These are phyloP conservation scores for Hypoxylon sp. DNA, from an alignment of 2,329 filamentous ascomycete species.

Conservation along the genomic window DNA sequence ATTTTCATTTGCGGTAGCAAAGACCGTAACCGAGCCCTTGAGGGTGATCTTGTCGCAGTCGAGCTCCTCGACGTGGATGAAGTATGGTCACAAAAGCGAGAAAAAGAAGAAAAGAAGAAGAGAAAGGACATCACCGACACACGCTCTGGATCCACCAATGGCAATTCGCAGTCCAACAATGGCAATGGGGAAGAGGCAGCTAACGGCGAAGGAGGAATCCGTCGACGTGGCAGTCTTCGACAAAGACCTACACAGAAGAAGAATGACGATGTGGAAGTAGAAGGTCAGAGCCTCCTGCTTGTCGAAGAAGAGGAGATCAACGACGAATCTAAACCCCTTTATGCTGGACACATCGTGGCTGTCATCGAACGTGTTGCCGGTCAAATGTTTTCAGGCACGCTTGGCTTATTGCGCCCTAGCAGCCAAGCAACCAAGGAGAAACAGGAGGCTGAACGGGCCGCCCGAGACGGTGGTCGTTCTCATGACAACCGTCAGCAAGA, in stretches of 20 bases:
- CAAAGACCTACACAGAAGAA: constrained; percentile 99
- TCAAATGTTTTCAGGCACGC: constrained; percentile 98
- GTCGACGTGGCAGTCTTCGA: constrained; percentile 92
- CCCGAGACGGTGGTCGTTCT: constrained; percentile 84
- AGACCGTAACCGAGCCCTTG: constrained; percentile 95
- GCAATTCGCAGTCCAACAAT: constrained; percentile 74
- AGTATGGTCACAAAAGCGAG: constrained; percentile 98
- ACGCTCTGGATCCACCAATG: constrained; percentile 81
- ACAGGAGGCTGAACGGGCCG: constrained; percentile 95
- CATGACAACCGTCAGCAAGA: constrained; percentile 90
- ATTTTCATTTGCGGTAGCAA: constrained; percentile 99
- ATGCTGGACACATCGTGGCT: constrained; percentile 96
- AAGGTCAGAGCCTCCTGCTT: constrained; percentile 94
- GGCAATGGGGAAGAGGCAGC: constrained; percentile 73
- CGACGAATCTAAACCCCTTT: constrained; percentile 97
- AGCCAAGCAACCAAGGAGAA: constrained; percentile 99
- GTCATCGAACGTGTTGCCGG: constrained; percentile 97
- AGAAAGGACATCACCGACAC: constrained; percentile 98
- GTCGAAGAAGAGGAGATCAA: constrained; percentile 99
- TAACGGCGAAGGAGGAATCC: constrained; percentile 84
- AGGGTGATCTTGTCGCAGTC: constrained; percentile 94
- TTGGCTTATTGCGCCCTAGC: constrained; percentile 93
- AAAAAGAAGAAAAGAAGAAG: constrained; percentile 99
- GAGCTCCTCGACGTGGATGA: constrained; percentile 98
- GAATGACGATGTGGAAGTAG: constrained; percentile 99